A percentile compares a stretch with the other conserved stretches of the same genome.
These are phyloP conservation scores for Pogostemon cablin DNA, from an alignment of 257 asterid species.

Conservation along the genomic window DNA sequence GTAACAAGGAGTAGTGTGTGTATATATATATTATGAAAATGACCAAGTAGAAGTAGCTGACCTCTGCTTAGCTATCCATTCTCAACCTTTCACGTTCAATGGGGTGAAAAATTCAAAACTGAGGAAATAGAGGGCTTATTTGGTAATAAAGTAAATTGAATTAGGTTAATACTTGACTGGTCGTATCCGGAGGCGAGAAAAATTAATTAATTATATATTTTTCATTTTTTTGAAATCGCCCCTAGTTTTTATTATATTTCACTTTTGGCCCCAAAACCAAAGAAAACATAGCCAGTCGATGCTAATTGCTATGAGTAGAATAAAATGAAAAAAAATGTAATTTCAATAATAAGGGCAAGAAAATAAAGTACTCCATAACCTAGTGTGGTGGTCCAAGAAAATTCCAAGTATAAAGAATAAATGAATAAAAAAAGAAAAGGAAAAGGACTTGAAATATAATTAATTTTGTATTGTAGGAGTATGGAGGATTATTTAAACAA, in stretches of 20 bases:
- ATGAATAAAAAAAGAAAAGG: neutral
- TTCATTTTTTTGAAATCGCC: neutral
- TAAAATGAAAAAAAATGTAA: too few species aligned
- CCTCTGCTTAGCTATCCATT: slow-evolving; percentile 43
- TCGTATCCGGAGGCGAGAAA: slow-evolving; percentile 29
- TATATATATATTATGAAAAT: slow-evolving; percentile 27
- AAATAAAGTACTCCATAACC: neutral
- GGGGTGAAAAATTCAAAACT: slow-evolving; percentile 14
- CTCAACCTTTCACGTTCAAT: slow-evolving; percentile 27
- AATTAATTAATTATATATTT: neutral
- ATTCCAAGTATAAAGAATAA: neutral
- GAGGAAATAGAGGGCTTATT: neutral
- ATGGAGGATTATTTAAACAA: too few species aligned
- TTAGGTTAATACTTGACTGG: slow-evolving; percentile 28
- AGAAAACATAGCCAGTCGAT: slow-evolving; percentile 14
- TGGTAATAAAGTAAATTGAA: slow-evolving; percentile 3
- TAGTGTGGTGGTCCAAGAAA: slow-evolving; percentile 14
- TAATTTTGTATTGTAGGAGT: too few species aligned
- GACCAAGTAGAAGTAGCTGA: slow-evolving; percentile 38
- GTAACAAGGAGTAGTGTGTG: too few species aligned
- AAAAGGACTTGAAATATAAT: too few species aligned
- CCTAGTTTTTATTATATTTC: neutral
- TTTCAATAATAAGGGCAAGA: neutral
- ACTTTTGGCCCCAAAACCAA: neutral
- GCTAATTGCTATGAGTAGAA: neutral